Percentiles rank a stretch among this genome's conserved stretches.
Evolutionary conservation across 225 moss, liverwort and hornwort species (phyloP).

Genomic region (Neckera pumila): DNA sequence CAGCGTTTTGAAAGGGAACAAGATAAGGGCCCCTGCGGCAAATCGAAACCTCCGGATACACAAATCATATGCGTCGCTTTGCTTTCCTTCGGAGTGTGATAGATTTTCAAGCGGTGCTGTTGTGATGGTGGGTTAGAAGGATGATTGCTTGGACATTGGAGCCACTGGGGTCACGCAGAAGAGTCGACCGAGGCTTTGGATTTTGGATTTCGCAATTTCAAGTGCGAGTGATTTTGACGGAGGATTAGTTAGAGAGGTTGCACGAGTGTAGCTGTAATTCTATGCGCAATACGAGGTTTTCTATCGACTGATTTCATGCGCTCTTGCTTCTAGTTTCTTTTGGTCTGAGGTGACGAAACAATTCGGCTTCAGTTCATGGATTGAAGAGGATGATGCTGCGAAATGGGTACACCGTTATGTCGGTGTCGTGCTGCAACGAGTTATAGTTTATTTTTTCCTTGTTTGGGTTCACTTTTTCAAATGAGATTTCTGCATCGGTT

Average conservation of each 20-base stretch:
- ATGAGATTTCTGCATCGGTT: conserved; percentile 13
- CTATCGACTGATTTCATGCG: not conserved
- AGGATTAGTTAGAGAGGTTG: not conserved
- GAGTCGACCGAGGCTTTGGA: not conserved
- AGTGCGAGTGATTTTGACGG: not conserved
- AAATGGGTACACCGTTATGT: not conserved
- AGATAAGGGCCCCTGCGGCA: conserved; percentile 18
- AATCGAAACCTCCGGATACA: not conserved
- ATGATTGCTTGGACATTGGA: not conserved
- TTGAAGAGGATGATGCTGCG: not conserved
- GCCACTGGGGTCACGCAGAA: not conserved
- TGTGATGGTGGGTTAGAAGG: not conserved
- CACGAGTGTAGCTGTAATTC: not conserved
- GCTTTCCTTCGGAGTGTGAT: not conserved
- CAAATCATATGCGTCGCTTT: not conserved
- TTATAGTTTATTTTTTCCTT: not conserved
- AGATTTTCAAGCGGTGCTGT: not conserved
- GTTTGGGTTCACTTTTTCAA: not conserved
- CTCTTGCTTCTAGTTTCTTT: not conserved
- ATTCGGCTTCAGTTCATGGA: not conserved
- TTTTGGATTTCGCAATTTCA: not conserved
- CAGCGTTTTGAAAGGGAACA: not conserved
- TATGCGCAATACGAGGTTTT: not conserved
- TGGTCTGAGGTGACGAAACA: not conserved
- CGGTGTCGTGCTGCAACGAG: not conserved